These are phyloP conservation scores for Aspergillus saccharolyticus DNA, from an alignment of 495 filamentous ascomycete species.

Conservation along the genomic window DNA sequence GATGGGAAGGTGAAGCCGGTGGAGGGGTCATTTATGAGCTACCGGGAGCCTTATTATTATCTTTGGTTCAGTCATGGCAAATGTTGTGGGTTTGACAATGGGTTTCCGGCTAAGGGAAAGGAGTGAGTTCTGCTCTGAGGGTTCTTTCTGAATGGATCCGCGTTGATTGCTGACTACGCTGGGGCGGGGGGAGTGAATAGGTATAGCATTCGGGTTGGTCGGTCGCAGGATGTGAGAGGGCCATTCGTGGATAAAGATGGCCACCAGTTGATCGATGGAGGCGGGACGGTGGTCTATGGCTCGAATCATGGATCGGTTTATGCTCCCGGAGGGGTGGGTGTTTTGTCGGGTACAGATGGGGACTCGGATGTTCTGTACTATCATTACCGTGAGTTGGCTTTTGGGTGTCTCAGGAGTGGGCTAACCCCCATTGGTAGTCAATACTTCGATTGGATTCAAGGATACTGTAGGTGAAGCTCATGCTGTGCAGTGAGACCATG, in stretches of 20 bases:
- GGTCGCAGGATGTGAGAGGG: constrained; percentile 31
- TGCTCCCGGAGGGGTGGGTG: constrained; percentile 43
- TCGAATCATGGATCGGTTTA: constrained; percentile 43
- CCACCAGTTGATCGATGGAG: constrained; percentile 28
- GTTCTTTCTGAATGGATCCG: background rate
- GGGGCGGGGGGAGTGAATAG: constrained; percentile 4
- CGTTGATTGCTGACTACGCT: too few relatives aligned
- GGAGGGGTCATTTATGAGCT: constrained; percentile 61
- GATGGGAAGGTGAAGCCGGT: constrained; percentile 35
- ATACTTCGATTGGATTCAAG: constrained; percentile 37
- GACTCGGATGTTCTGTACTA: constrained; percentile 43
- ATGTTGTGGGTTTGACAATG: constrained; percentile 56
- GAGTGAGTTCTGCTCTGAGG: constrained; percentile 48
- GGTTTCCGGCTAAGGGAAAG: constrained; percentile 46
- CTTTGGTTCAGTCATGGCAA: constrained; percentile 64
- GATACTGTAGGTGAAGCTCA: constrained; percentile 29
- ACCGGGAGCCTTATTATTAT: constrained; percentile 57
- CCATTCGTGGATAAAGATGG: constrained; percentile 41
- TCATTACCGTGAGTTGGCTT: constrained; percentile 41
- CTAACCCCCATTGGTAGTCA: too few relatives aligned
- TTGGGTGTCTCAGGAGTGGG: too few relatives aligned
- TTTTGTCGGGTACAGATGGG: constrained; percentile 28
- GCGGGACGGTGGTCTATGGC: constrained; percentile 41
- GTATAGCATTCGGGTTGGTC: constrained; percentile 41
- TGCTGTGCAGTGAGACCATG: background rate